A percentile compares a stretch with the other conserved stretches of the same genome.
phyloP scores from a whole-genome alignment of 768 basidiomycete species.

The Mrakia frigida region DNA sequence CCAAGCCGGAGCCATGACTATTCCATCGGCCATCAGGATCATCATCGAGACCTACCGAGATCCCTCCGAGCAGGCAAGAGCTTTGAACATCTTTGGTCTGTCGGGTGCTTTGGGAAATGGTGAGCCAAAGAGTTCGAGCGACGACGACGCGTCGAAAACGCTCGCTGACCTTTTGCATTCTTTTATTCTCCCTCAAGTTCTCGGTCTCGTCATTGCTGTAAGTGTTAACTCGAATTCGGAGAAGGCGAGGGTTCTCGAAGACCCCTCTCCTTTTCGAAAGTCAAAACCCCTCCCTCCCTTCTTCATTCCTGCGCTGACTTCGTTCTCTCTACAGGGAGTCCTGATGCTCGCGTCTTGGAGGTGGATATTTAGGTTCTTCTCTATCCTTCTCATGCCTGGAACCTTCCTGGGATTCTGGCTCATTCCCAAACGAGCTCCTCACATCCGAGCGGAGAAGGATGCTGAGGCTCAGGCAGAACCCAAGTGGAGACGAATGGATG shows the following conservation, averaged over 20 bases:
- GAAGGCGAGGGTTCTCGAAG: too few relatives aligned
- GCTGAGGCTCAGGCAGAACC: background rate
- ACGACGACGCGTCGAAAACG: background rate
- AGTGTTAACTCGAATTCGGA: too few relatives aligned
- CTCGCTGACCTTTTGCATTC: background rate
- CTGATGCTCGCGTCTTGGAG: constrained; percentile 41
- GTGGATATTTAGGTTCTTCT: constrained; percentile 44
- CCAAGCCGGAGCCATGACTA: constrained; percentile 40
- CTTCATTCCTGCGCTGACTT: too few relatives aligned
- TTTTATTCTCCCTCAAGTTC: constrained; percentile 16
- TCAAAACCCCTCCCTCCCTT: too few relatives aligned
- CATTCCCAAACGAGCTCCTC: constrained; percentile 24
- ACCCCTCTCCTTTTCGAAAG: too few relatives aligned
- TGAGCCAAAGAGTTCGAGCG: background rate
- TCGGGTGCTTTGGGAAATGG: constrained; percentile 33
- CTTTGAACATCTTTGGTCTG: constrained; percentile 42
- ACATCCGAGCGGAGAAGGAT: background rate
- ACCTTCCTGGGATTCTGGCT: constrained; percentile 38
- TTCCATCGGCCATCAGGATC: constrained; percentile 39
- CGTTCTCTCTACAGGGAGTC: constrained; percentile 33
- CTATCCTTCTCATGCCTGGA: constrained; percentile 37
- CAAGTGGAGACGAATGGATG: background rate
- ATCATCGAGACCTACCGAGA: constrained; percentile 40
- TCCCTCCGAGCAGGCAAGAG: constrained; percentile 38
- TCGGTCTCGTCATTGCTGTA: constrained; percentile 39